These are phyloP conservation scores for Spathaspora sp. DNA, from an alignment of 805 yeast genomes.

Conservation along the genomic window DNA sequence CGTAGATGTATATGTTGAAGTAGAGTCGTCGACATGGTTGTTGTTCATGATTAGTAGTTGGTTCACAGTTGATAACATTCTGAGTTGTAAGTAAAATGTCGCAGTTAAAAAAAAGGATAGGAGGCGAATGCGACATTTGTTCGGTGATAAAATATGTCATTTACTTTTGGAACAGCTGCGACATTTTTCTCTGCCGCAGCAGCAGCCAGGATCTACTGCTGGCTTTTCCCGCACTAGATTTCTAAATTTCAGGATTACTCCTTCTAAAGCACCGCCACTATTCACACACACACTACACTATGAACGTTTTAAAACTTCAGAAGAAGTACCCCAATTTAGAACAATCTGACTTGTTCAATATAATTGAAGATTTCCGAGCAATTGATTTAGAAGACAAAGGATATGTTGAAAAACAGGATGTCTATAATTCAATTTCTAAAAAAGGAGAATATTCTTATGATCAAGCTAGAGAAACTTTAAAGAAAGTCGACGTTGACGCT, in stretches of 20 bases:
- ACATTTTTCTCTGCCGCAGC: not conserved
- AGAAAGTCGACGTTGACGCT: conserved; percentile 89
- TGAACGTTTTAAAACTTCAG: conserved; percentile 46
- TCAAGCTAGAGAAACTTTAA: conserved; percentile 89
- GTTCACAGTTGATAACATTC: not conserved
- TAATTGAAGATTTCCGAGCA: conserved; percentile 80
- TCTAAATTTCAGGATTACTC: not conserved
- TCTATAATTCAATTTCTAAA: conserved; percentile 76
- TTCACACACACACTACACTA: conserved; percentile 7
- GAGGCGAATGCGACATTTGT: not conserved
- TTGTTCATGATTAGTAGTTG: not conserved
- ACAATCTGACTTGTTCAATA: conserved; percentile 80
- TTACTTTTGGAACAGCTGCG: not conserved
- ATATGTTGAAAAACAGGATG: conserved; percentile 88
- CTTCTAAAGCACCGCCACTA: not conserved
- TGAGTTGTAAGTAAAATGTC: not conserved
- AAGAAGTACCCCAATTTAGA: conserved; percentile 81
- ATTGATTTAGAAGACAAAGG: conserved; percentile 92
- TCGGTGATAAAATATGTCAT: no score
- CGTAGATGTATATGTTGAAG: conserved; percentile 7
- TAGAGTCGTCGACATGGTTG: not conserved
- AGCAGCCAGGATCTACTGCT: no score
- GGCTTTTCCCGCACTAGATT: no score
- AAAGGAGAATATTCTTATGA: conserved; percentile 84
- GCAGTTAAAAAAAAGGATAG: not conserved